Base-by-base conservation (phyloP, 768 basidiomycete genomes). In the Tremella yokohamensis region DNA sequence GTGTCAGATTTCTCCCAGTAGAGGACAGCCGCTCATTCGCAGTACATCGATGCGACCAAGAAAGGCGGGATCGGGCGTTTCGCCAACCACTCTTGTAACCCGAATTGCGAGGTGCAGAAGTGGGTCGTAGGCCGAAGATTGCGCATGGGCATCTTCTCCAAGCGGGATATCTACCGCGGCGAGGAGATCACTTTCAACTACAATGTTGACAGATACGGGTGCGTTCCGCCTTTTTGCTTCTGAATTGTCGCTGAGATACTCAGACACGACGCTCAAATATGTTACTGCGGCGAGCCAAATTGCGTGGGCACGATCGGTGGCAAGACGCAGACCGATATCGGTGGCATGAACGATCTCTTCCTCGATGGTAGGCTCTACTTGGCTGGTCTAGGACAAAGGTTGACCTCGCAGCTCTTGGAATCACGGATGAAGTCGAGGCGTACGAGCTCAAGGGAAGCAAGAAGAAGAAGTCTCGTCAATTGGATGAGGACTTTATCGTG, bases 141-240 rank as follows among this genome's bases (percentile, higher is more conserved):
- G 61, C 86, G 96, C 37, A 97, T 97, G 94, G 96, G 93, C 45
- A 97, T 98, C 66, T 99, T 98, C 69, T 86, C 94, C n/a, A 90
- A 86, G 68, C 63, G 76, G 47, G 75, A 76, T 47, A 86, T 97
- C 64, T 76, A 82, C 72, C 84, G 83, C 72, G 76, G 89, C 61
- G 92, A 96, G 70, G 93, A 97, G 77, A 77, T 97, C 66, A 98
- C 96, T 0, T 98, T 98, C 81, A 98, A 99, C 78, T 99, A 99
- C 76, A 99, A 99, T 74, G 96, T 98, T 40, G 96, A 98, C 77
- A 90, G 96, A 57, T 99, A 99, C 69, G 96, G 94, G 94, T 93
- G 60, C 49, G 87, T 80, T 8, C 12, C 8, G 2, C 16, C 2
- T 15, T 11, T n/a, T 34, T 25, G 26, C 19, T 26, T 19, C 9